Evolutionary conservation across 148 eudicot genomes (phyloP).

Genomic region (Heliosperma pusillum): DNA sequence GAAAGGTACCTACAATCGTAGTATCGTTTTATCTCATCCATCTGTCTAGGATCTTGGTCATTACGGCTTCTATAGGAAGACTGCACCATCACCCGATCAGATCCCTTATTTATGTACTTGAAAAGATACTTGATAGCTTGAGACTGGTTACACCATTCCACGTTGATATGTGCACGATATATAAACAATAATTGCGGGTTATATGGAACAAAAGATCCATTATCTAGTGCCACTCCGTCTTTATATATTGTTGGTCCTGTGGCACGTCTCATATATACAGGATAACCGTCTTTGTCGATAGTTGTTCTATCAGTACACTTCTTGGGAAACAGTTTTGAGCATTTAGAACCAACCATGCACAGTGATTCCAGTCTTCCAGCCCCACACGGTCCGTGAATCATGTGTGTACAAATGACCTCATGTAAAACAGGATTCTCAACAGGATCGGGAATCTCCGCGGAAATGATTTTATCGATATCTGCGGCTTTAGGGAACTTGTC

Average conservation of each 20-base stretch:
- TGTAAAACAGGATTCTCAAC: background rate
- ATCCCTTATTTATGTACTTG: slow-evolving; percentile 15
- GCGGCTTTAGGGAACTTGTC: background rate
- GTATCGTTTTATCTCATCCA: background rate
- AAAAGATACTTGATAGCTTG: background rate
- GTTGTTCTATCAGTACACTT: background rate
- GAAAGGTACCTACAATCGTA: slow-evolving; percentile 2
- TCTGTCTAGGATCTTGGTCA: too few relatives aligned
- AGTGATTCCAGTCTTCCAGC: background rate
- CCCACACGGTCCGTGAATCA: background rate
- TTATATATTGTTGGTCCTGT: background rate
- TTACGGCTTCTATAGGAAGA: background rate
- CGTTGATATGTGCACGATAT: slow-evolving; percentile 2
- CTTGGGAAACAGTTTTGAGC: slow-evolving; percentile 15
- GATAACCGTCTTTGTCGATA: slow-evolving; percentile 7
- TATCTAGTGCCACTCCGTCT: background rate
- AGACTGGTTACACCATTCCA: slow-evolving; percentile 1
- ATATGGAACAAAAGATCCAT: background rate
- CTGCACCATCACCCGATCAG: background rate
- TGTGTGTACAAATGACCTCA: background rate
- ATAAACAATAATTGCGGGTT: background rate
- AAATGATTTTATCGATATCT: background rate
- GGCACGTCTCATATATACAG: background rate
- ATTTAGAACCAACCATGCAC: background rate
- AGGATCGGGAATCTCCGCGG: background rate